Conservation (phyloP, 176 grass and related monocot genomes). For the Carex myosuroides region DNA sequence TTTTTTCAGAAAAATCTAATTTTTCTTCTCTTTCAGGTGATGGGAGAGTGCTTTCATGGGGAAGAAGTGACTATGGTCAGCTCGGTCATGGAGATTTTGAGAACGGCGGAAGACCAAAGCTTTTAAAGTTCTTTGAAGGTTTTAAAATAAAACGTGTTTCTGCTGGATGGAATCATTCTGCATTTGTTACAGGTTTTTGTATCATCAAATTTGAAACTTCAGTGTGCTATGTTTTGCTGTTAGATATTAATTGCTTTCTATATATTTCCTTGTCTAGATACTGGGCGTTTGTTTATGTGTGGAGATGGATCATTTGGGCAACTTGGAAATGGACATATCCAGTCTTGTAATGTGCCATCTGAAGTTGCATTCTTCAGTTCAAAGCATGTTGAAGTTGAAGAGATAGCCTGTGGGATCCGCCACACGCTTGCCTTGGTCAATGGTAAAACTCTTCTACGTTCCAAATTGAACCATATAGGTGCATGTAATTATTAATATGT, state of each 20-base stretch:
- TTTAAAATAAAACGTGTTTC: conserved; percentile 51
- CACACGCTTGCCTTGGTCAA: conserved; percentile 79
- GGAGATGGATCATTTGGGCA: conserved; percentile 97
- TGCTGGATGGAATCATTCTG: conserved; percentile 98
- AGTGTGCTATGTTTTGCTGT: conserved; percentile 20
- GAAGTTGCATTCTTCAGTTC: conserved; percentile 51
- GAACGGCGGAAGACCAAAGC: conserved; percentile 40
- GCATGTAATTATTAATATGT: not conserved
- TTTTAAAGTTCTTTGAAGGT: conserved; percentile 57
- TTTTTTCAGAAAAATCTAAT: conserved; percentile 6
- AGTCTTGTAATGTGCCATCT: conserved; percentile 47
- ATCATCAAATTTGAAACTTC: not conserved
- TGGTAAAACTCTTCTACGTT: conserved; percentile 36
- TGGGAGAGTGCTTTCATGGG: conserved; percentile 76
- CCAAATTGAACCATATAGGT: not conserved
- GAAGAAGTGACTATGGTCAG: conserved; percentile 70
- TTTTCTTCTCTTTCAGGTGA: conserved; percentile 48
- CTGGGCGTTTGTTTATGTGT: conserved; percentile 62
- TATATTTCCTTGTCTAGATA: conserved; percentile 63
- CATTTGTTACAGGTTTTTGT: conserved; percentile 85
- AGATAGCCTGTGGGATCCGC: conserved; percentile 85
- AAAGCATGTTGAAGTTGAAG: conserved; percentile 53
- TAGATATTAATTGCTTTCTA: conserved; percentile 38
- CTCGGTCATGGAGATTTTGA: conserved; percentile 66
- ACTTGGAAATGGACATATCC: conserved; percentile 70